phyloP scores from a whole-genome alignment of 1,139 yeast genomes.

The Geotrichum restrictum region DNA sequence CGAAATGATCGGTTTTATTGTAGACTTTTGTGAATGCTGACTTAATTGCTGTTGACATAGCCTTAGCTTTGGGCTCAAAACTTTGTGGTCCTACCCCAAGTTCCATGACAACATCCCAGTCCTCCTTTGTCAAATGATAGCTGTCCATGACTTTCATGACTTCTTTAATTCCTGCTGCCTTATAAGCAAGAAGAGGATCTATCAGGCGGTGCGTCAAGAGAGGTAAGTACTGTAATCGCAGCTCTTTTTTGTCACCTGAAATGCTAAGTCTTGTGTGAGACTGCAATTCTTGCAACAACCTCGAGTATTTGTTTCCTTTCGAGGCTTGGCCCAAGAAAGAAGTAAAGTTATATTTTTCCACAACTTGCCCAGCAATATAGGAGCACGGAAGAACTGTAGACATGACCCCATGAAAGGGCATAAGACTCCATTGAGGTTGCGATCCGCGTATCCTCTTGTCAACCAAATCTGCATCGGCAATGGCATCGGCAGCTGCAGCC shows the following conservation, averaged over 20 bases:
- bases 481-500: constrained; percentile 79
- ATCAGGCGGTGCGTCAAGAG: constrained; percentile 54
- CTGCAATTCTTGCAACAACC: constrained; percentile 80
- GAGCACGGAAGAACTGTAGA: constrained; percentile 82
- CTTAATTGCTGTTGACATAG: constrained; percentile 69
- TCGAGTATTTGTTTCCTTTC: constrained; percentile 68
- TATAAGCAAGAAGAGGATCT: constrained; percentile 51
- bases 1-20: constrained; percentile 72
- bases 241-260: constrained; percentile 68
- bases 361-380: constrained; percentile 66
- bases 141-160: constrained; percentile 72
- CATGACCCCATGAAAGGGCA: constrained; percentile 88
- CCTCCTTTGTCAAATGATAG: constrained; percentile 82
- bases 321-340: constrained; percentile 91
- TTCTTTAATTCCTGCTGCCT: constrained; percentile 59
- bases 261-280: constrained; percentile 81
- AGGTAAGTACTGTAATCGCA: constrained; percentile 76
- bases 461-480: constrained; percentile 74
- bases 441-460: constrained; percentile 80
- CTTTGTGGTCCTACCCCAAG: constrained; percentile 63
- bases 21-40: constrained; percentile 82
- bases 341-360: constrained; percentile 72
- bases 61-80: constrained; percentile 54
- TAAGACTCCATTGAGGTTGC: constrained; percentile 91
- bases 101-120: constrained; percentile 84